Percentiles rank a stretch among this genome's conserved stretches.
These are phyloP conservation scores for Akanthomyces lecanii DNA, from an alignment of 2,329 filamentous ascomycete species.

Conservation along the genomic window DNA sequence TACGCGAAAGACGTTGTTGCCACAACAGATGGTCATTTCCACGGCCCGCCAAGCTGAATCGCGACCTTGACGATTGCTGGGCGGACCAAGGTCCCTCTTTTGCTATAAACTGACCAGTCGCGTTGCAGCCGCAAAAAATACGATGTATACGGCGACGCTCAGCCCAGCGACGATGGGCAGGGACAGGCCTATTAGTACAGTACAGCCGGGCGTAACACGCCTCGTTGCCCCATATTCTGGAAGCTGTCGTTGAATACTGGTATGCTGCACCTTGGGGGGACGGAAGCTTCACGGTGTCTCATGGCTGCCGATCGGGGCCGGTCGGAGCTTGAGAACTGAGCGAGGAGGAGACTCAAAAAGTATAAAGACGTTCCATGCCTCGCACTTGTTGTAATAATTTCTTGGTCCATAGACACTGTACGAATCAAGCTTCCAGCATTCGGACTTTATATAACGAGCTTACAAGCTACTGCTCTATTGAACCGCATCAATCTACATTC, in stretches of 20 bases:
- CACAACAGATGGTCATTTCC: background rate
- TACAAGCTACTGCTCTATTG: too few species aligned
- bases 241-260: background rate
- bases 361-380: slow-evolving; percentile 1
- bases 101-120: background rate
- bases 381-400: background rate
- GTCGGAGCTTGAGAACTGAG: background rate
- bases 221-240: background rate
- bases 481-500: too few species aligned
- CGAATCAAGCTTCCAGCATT: too few species aligned
- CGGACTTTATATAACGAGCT: too few species aligned
- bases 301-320: background rate
- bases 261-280: too few species aligned
- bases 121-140: background rate
- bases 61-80: background rate
- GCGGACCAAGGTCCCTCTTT: background rate
- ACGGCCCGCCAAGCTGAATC: background rate
- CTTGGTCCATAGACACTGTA: background rate
- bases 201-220: background rate
- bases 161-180: background rate
- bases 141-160: slow-evolving; percentile 13
- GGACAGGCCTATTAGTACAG: background rate
- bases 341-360: background rate
- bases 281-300: background rate
- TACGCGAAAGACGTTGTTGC: background rate